A percentile compares a stretch with the other conserved stretches of the same genome.
Evolutionary conservation across 2,329 filamentous ascomycete genomes (phyloP).

Genomic region (Fonsecaea multimorphosa): DNA sequence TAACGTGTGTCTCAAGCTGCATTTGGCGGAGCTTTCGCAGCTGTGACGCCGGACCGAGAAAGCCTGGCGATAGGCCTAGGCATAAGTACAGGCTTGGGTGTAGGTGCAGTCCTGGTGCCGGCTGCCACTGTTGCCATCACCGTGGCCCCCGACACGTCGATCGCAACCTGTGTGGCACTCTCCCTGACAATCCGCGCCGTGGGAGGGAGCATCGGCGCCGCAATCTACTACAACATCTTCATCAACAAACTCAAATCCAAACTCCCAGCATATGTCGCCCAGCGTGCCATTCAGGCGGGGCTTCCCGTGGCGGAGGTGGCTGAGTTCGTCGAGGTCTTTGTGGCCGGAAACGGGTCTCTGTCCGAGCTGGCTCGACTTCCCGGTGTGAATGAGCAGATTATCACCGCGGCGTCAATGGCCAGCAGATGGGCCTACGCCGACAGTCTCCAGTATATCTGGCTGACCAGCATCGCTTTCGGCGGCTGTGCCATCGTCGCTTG

Average conservation of each 20-base stretch:
- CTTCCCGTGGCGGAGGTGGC: slow-evolving; percentile 12
- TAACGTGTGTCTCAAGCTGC: slow-evolving; percentile 17
- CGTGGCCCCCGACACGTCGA: slow-evolving; percentile 64
- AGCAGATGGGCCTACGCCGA: slow-evolving; percentile 20
- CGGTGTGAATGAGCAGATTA: slow-evolving; percentile 12
- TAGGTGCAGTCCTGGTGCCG: slow-evolving; percentile 62
- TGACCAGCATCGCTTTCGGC: slow-evolving; percentile 12
- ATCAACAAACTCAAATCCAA: slow-evolving; percentile 53
- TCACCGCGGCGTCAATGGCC: slow-evolving; percentile 12
- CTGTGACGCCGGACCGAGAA: slow-evolving; percentile 60
- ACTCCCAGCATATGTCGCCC: slow-evolving; percentile 48
- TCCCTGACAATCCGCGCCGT: slow-evolving; percentile 72
- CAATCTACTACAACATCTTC: slow-evolving; percentile 61
- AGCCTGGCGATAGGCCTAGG: slow-evolving; percentile 61
- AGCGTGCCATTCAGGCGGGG: slow-evolving; percentile 31
- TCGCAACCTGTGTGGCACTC: slow-evolving; percentile 50
- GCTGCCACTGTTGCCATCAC: slow-evolving; percentile 34
- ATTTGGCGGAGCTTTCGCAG: slow-evolving; percentile 56
- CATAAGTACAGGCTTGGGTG: slow-evolving; percentile 66
- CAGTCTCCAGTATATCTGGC: slow-evolving; percentile 18
- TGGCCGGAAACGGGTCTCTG: slow-evolving; percentile 2
- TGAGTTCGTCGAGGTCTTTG: slow-evolving; percentile 25
- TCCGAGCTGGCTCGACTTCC: slow-evolving; percentile 28
- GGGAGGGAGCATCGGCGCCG: slow-evolving; percentile 69
- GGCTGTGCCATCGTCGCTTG: slow-evolving; percentile 12